Percentiles rank a stretch among this genome's conserved stretches.
phyloP scores from a whole-genome alignment of 2,329 filamentous ascomycete species.

The Cephalotrichum gorgonifer region DNA sequence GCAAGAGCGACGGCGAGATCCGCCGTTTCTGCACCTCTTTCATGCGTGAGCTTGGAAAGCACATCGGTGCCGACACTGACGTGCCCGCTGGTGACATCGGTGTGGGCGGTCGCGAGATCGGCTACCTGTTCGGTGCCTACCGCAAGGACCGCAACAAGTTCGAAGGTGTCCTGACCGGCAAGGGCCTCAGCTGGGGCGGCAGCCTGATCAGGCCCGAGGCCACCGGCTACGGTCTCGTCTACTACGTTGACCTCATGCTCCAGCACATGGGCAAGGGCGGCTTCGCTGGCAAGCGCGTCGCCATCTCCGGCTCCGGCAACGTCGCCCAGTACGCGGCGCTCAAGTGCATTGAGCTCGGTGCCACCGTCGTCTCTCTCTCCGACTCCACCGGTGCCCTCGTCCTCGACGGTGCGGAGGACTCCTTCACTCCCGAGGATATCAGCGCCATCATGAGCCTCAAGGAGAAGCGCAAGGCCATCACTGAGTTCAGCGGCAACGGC shows the following conservation, averaged over 20 bases:
- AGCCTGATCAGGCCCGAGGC: conserved; percentile 92
- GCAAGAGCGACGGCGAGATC: conserved; percentile 95
- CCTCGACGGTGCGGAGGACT: conserved; percentile 51
- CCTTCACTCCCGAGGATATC: conserved; percentile 73
- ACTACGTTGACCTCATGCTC: conserved; percentile 96
- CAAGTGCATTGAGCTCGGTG: conserved; percentile 93
- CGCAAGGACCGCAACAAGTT: conserved; percentile 79
- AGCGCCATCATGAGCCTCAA: conserved; percentile 74
- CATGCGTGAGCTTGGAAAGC: conserved; percentile 90
- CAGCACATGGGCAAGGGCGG: conserved; percentile 76
- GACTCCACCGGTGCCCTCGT: conserved; percentile 83
- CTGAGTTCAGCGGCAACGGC: conserved; percentile 54
- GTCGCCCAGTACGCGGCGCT: conserved; percentile 96
- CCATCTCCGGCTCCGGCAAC: conserved; percentile 94
- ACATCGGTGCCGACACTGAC: conserved; percentile 93
- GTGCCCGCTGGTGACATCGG: conserved; percentile 97
- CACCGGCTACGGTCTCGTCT: conserved; percentile 91
- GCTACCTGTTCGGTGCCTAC: conserved; percentile 92
- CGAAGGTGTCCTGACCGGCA: conserved; percentile 94
- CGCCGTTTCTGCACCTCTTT: conserved; percentile 92
- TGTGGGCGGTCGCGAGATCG: conserved; percentile 84
- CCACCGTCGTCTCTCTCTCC: conserved; percentile 82
- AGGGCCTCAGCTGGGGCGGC: conserved; percentile 89
- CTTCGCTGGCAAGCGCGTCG: conserved; percentile 85
- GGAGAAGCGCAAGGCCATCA: conserved; percentile 73